Conservation (phyloP, 495 filamentous ascomycete species). For the Tuber brumale region DNA sequence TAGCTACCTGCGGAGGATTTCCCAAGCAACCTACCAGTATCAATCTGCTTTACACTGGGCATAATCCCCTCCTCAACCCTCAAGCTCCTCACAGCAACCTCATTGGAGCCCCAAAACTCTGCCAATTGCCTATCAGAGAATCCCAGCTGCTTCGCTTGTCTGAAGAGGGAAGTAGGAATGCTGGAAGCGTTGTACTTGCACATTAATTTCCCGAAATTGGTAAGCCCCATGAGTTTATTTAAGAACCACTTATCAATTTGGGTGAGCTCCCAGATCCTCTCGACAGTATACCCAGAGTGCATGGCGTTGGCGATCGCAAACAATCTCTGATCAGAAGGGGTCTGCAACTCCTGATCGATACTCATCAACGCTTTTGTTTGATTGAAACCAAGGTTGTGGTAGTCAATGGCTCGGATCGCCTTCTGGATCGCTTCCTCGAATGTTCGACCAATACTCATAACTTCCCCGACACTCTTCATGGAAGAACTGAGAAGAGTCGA, state of each 20-base stretch:
- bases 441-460: slow-evolving; percentile 94
- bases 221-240: slow-evolving; percentile 78
- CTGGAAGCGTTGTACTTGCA: slow-evolving; percentile 60
- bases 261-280: slow-evolving; percentile 96
- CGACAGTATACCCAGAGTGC: slow-evolving; percentile 83
- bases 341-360: slow-evolving; percentile 91
- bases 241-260: slow-evolving; percentile 98
- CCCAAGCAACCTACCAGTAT: slow-evolving; percentile 51
- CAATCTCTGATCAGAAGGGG: slow-evolving; percentile 91
- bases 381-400: slow-evolving; percentile 90
- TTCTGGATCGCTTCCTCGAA: slow-evolving; percentile 99
- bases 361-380: slow-evolving; percentile 89
- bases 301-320: slow-evolving; percentile 98
- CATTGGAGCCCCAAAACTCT: slow-evolving; percentile 87
- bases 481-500: slow-evolving; percentile 91
- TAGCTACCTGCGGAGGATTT: neutral
- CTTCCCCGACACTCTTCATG: slow-evolving; percentile 99
- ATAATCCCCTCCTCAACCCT: slow-evolving; percentile 77
- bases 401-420: slow-evolving; percentile 90
- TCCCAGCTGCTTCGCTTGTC: slow-evolving; percentile 82
- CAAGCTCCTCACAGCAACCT: slow-evolving; percentile 74
- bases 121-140: slow-evolving; percentile 92
- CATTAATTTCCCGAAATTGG: slow-evolving; percentile 77
- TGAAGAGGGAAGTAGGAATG: slow-evolving; percentile 59
- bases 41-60: slow-evolving; percentile 93